Evolutionary conservation across 179 eudicot species (phyloP).

Genomic region (Dionaea muscipula): DNA sequence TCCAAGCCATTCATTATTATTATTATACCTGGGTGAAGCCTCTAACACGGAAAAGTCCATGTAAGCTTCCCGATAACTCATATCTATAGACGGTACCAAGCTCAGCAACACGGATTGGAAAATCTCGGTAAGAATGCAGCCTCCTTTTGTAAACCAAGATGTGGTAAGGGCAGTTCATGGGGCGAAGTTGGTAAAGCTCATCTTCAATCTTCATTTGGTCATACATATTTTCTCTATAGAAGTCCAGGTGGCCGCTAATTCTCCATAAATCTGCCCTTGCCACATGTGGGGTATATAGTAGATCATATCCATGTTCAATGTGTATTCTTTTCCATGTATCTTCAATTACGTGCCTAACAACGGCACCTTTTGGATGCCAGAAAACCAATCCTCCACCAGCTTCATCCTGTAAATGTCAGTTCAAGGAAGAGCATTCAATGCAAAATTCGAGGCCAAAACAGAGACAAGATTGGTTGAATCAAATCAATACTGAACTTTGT

Average conservation of each 20-base stretch:
- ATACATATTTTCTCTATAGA: slow-evolving; percentile 89
- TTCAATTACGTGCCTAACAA: slow-evolving; percentile 82
- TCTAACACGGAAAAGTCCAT: slow-evolving; percentile 96
- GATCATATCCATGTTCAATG: slow-evolving; percentile 69
- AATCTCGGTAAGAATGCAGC: slow-evolving; percentile 79
- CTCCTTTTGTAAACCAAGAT: slow-evolving; percentile 78
- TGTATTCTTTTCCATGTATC: slow-evolving; percentile 89
- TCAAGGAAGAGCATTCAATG: neutral
- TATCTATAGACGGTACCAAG: slow-evolving; percentile 96
- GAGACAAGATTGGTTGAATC: too few species aligned
- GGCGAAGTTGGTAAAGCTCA: slow-evolving; percentile 94
- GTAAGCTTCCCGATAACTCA: slow-evolving; percentile 88
- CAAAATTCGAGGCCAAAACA: too few species aligned
- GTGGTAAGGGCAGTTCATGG: slow-evolving; percentile 99
- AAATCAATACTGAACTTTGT: too few species aligned
- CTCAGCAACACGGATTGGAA: slow-evolving; percentile 91
- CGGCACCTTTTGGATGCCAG: slow-evolving; percentile 99
- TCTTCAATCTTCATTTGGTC: slow-evolving; percentile 94
- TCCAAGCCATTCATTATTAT: neutral
- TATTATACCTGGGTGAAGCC: slow-evolving; percentile 85
- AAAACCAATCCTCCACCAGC: slow-evolving; percentile 98
- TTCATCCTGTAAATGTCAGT: slow-evolving; percentile 50
- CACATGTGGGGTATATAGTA: slow-evolving; percentile 91
- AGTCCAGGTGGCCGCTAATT: slow-evolving; percentile 96
- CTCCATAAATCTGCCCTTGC: slow-evolving; percentile 96